Percentiles rank a stretch among this genome's conserved stretches.
Evolutionary conservation across 768 basidiomycete species (phyloP).

Genomic region (Kwoniella dejecticola): DNA sequence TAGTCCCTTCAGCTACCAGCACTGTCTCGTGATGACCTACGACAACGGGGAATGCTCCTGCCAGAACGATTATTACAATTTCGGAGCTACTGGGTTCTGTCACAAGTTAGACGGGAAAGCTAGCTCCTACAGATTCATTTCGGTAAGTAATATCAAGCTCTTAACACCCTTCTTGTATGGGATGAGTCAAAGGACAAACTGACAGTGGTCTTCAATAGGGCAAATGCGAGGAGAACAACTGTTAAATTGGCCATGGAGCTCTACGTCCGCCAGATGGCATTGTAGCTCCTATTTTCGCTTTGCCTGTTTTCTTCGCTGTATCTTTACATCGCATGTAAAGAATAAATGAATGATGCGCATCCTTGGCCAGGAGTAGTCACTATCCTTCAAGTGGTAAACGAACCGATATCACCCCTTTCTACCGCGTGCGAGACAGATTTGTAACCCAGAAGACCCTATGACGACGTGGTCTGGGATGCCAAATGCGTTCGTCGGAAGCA

Average conservation of each 20-base stretch:
- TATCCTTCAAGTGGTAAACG: too few species aligned
- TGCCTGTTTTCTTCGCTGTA: neutral
- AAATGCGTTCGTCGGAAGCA: too few species aligned
- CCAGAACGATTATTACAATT: constrained; percentile 4
- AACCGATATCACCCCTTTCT: too few species aligned
- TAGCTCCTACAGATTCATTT: constrained; percentile 8
- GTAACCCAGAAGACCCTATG: too few species aligned
- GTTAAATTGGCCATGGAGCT: neutral
- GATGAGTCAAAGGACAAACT: neutral
- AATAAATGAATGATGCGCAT: too few species aligned
- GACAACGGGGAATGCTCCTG: constrained; percentile 1
- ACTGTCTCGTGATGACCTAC: constrained; percentile 14
- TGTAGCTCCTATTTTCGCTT: neutral
- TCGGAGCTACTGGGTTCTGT: constrained; percentile 13
- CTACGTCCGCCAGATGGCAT: neutral
- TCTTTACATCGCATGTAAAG: neutral
- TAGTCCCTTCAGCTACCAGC: constrained; percentile 6
- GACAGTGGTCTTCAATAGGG: neutral
- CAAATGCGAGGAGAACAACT: constrained; percentile 2
- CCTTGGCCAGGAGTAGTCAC: too few species aligned
- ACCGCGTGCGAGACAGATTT: too few species aligned
- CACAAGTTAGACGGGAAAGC: constrained; percentile 6
- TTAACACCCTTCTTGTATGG: neutral
- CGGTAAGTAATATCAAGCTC: neutral
- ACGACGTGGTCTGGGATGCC: too few species aligned